phyloP scores from a whole-genome alignment of 164 flowering plant species.

The Echeveria elegans region DNA sequence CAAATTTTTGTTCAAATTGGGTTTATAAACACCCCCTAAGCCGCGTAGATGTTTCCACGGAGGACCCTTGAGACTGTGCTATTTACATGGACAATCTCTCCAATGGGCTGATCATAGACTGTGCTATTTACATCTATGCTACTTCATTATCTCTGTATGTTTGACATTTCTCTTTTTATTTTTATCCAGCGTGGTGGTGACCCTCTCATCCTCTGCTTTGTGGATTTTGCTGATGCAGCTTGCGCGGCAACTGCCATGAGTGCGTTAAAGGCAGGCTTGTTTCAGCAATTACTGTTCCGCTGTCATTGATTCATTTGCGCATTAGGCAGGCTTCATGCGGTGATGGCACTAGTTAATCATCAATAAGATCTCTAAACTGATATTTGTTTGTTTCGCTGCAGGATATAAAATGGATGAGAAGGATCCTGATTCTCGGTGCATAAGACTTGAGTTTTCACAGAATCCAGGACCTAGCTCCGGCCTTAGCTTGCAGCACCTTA shows the following conservation, averaged over 20 bases:
- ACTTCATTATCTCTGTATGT: neutral
- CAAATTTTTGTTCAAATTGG: too few relatives aligned
- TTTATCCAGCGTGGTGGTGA: slow-evolving; percentile 72
- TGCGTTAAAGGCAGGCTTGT: slow-evolving; percentile 65
- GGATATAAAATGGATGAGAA: slow-evolving; percentile 91
- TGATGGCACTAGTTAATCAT: neutral
- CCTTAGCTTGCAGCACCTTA: slow-evolving; percentile 32
- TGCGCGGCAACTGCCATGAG: slow-evolving; percentile 84
- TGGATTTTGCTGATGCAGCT: slow-evolving; percentile 69
- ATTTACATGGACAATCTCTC: neutral
- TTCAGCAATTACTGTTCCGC: neutral
- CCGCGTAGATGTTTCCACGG: too few relatives aligned
- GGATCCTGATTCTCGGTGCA: slow-evolving; percentile 59
- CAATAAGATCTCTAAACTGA: neutral
- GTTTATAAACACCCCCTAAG: too few relatives aligned
- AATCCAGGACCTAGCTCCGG: slow-evolving; percentile 92
- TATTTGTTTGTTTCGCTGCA: slow-evolving; percentile 59
- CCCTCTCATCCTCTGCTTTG: slow-evolving; percentile 81
- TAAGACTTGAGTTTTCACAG: slow-evolving; percentile 92
- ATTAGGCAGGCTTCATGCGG: neutral
- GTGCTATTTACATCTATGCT: neutral
- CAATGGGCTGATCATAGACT: neutral
- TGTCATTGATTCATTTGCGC: neutral
- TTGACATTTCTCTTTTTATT: neutral
- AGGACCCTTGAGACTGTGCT: too few relatives aligned